phyloP scores from a whole-genome alignment of 1,284 basidiomycete species.

The Ceratobasidium sp. region DNA sequence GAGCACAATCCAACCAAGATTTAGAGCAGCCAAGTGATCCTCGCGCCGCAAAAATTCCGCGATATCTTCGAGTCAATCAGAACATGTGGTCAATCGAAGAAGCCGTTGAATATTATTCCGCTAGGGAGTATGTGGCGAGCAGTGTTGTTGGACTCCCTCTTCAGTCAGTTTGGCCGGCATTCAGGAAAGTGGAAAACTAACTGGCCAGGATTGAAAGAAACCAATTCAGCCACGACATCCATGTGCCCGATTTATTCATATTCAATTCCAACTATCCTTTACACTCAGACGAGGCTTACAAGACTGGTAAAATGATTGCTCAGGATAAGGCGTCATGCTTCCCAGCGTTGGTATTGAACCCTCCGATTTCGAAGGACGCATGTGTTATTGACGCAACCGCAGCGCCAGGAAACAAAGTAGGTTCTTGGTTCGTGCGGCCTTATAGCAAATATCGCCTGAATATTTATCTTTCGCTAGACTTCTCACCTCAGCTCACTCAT shows the following conservation, averaged over 20 bases:
- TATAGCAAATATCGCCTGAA: not conserved
- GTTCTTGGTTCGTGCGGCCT: not conserved
- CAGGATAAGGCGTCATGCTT: slow-evolving; percentile 99
- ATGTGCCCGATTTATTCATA: slow-evolving; percentile 80
- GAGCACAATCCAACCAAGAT: slow-evolving; percentile 69
- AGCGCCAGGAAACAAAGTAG: slow-evolving; percentile 91
- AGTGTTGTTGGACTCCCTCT: not conserved
- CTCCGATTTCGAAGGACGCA: slow-evolving; percentile 59
- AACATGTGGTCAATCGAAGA: slow-evolving; percentile 68
- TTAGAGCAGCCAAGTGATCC: slow-evolving; percentile 67
- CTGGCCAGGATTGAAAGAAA: slow-evolving; percentile 51
- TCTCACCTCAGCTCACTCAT: slow-evolving; percentile 90
- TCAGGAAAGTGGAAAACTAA: too few species aligned
- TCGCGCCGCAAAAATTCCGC: slow-evolving; percentile 75
- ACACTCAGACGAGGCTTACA: slow-evolving; percentile 68
- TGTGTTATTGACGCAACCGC: slow-evolving; percentile 93
- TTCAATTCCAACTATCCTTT: slow-evolving; percentile 74
- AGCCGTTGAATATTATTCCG: slow-evolving; percentile 62
- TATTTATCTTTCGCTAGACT: slow-evolving; percentile 58
- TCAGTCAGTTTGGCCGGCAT: too few species aligned
- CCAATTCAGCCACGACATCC: slow-evolving; percentile 73
- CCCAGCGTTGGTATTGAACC: slow-evolving; percentile 81
- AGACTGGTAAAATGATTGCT: slow-evolving; percentile 81
- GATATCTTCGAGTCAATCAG: slow-evolving; percentile 87
- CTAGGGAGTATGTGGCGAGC: slow-evolving; percentile 61